phyloP scores from a whole-genome alignment of 176 grass and related monocot species.

The Oryza longistaminata region DNA sequence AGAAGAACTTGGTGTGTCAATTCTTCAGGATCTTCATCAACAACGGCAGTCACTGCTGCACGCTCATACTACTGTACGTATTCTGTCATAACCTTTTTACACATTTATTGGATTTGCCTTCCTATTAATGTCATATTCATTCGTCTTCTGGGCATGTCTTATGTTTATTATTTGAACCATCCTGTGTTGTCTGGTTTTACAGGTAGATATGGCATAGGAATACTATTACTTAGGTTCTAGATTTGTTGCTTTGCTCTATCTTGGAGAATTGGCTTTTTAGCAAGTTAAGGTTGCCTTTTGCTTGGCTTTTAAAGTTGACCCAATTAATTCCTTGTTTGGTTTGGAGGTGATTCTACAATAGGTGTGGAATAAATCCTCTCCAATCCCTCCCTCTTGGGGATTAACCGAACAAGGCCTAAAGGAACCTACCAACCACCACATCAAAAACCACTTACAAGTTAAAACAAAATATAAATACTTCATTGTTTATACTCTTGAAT shows the following conservation, averaged over 20 bases:
- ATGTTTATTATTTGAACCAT: not conserved
- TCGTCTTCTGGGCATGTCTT: not conserved
- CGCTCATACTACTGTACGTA: constrained; percentile 78
- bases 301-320: not conserved
- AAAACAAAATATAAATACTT: not conserved
- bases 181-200: not conserved
- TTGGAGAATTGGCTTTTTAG: not conserved
- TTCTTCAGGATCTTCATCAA: constrained; percentile 93
- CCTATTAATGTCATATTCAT: not conserved
- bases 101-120: constrained; percentile 12
- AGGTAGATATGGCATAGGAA: not conserved
- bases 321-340: too few species aligned
- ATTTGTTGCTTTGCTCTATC: not conserved
- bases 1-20: constrained; percentile 81
- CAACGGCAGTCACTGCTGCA: constrained; percentile 94
- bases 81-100: constrained; percentile 11
- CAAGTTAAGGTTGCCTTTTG: constrained; percentile 8
- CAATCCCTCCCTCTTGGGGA: too few species aligned
- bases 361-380: too few species aligned
- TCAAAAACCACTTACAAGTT: not conserved
- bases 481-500: not conserved
- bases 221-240: not conserved
- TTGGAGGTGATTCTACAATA: too few species aligned
- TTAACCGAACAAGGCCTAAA: too few species aligned
- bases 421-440: not conserved